These are phyloP conservation scores for Leccinum colubrinum DNA, from an alignment of 1,284 basidiomycete species.

Conservation along the genomic window DNA sequence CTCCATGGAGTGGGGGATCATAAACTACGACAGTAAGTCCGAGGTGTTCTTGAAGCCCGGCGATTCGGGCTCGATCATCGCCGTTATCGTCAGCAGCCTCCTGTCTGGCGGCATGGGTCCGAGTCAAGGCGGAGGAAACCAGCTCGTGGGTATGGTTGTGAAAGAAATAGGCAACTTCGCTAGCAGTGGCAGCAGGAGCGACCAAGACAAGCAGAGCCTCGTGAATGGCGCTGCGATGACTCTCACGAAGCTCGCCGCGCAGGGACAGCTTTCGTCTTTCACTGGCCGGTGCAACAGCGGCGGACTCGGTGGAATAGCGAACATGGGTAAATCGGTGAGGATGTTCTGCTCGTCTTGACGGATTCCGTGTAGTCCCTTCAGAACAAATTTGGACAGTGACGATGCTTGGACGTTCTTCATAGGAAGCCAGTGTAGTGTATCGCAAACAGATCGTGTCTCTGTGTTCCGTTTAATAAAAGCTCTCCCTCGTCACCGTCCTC, in stretches of 20 bases:
- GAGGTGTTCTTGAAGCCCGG: neutral
- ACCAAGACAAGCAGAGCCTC: slow-evolving; percentile 77
- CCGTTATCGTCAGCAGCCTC: slow-evolving; percentile 10
- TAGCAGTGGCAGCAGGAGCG: slow-evolving; percentile 47
- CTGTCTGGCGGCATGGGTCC: slow-evolving; percentile 36
- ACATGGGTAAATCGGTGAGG: neutral
- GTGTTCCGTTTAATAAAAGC: too few species aligned
- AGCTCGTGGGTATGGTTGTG: slow-evolving; percentile 82
- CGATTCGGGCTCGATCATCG: neutral
- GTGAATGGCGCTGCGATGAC: slow-evolving; percentile 83
- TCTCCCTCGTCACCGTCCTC: too few species aligned
- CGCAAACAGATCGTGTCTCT: too few species aligned
- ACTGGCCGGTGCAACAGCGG: slow-evolving; percentile 65
- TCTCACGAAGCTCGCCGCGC: slow-evolving; percentile 76
- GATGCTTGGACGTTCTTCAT: too few species aligned
- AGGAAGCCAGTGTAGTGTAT: too few species aligned
- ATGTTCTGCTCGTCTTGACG: neutral
- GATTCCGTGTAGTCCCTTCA: neutral
- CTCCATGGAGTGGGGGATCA: neutral
- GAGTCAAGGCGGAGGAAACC: slow-evolving; percentile 42
- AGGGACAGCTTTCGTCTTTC: slow-evolving; percentile 56
- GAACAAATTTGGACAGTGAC: too few species aligned
- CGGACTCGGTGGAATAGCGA: slow-evolving; percentile 38
- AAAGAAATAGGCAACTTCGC: slow-evolving; percentile 60
- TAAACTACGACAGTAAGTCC: neutral